Evolutionary conservation across 129 eudicot species (phyloP), one percentile per base, ranked within the genome.

Genomic region (Pulicaria dysenterica): DNA sequence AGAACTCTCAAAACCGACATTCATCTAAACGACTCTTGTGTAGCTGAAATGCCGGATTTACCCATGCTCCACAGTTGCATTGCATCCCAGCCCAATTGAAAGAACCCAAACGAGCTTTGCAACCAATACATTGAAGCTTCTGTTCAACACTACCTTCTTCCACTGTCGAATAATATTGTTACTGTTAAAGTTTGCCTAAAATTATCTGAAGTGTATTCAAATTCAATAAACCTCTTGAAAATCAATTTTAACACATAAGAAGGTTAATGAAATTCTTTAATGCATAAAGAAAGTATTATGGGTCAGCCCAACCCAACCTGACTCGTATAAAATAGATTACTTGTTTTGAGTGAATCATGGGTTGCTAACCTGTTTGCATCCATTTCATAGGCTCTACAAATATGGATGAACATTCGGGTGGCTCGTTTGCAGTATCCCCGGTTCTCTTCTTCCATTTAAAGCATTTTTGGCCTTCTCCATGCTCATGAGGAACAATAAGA

Each of bases 341-440:
- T 55, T 19, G 10, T 5, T 16, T 8, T 1, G 39, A 4, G 16
- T 0, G 24, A 53, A 45, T 11, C 14, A 19, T 2, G 11, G 19
- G 36, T 61, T 5, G 45, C 70, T 31, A 19, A 92, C 98, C 85
- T 77, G 91, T 19, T 85, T 89, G 85, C 96, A 92, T 92, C 98
- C 98, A 92, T 74, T 92, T 92, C 98, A 92, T 83, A 54, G 98
- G 96, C 80, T 92, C 95, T 7, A 92, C 98, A 70, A 89, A 89
- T 5, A 92, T 85, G 47, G 98, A 89, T 6, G 96, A 86, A 75
- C 98, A 89, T 49, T 89, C 86, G 1, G 83, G 88, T 38, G 72
- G 77, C 40, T 73, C 81, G 10, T 68, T 40, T 60, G 72, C 59
- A 11, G 60, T 55, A 68, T 81, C 86, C 43, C 50, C 54, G 3